phyloP scores from a whole-genome alignment of 768 basidiomycete genomes.

The Antrodiella citrinella region DNA sequence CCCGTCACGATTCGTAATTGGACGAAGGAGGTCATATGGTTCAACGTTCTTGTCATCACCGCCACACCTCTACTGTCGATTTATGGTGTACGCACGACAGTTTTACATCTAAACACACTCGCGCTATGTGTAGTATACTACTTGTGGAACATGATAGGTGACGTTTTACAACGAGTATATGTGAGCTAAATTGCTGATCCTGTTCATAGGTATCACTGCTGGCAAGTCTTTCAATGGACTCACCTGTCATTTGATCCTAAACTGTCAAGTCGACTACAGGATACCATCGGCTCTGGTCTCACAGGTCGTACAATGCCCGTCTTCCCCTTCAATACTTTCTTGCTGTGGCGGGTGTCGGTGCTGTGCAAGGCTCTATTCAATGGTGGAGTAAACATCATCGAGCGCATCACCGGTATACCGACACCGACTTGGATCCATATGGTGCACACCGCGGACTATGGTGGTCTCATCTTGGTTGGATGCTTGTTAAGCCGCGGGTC shows the following conservation, averaged over 20 bases:
- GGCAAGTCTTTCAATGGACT: conserved; percentile 11
- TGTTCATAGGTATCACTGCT: conserved; percentile 7
- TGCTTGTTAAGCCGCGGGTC: conserved; percentile 84
- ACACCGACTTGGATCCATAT: conserved; percentile 95
- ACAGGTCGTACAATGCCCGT: conserved; percentile 89
- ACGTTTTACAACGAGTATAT: conserved; percentile 16
- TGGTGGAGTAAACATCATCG: conserved; percentile 99
- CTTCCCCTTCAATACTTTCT: conserved; percentile 77
- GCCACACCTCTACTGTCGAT: conserved; percentile 67
- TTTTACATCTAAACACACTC: conserved; percentile 63
- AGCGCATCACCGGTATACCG: conserved; percentile 94
- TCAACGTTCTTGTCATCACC: conserved; percentile 52
- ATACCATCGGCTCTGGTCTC: conserved; percentile 97
- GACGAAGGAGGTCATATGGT: conserved; percentile 7
- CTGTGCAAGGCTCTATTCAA: conserved; percentile 93
- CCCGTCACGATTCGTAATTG: background rate
- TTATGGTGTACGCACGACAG: conserved; percentile 60
- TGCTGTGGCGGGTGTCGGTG: conserved; percentile 82
- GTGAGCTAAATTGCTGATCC: background rate
- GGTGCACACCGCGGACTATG: conserved; percentile 83
- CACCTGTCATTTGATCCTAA: background rate
- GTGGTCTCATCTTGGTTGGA: conserved; percentile 89
- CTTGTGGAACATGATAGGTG: conserved; percentile 76
- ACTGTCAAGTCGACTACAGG: no score
- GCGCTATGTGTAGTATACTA: conserved; percentile 62